These are phyloP conservation scores for Sechiopsis laciniata DNA, from an alignment of 306 rosid species.

Conservation along the genomic window DNA sequence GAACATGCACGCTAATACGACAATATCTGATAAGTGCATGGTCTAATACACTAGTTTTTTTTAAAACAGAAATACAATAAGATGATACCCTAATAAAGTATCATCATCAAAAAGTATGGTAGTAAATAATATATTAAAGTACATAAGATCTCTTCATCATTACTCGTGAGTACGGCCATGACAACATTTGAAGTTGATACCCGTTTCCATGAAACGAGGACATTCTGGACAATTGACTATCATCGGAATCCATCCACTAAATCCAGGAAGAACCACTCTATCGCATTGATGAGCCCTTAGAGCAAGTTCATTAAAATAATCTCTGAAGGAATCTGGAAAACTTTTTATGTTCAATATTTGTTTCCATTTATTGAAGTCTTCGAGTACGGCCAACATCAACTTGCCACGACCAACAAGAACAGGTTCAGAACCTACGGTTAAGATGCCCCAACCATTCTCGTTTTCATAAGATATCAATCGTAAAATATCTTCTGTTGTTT, in stretches of 20 bases:
- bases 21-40: background rate
- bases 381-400: conserved; percentile 29
- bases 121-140: background rate
- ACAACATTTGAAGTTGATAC: conserved; percentile 58
- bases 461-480: conserved; percentile 46
- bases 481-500: conserved; percentile 39
- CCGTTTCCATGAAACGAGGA: conserved; percentile 44
- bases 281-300: conserved; percentile 24
- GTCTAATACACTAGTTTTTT: background rate
- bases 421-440: conserved; percentile 37
- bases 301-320: conserved; percentile 21
- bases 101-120: background rate
- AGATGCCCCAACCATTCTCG: conserved; percentile 48
- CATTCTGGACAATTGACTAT: conserved; percentile 47
- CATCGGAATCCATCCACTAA: conserved; percentile 38
- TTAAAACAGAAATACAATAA: background rate
- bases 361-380: conserved; percentile 43
- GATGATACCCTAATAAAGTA: background rate
- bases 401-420: conserved; percentile 35
- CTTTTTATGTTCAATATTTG: conserved; percentile 29
- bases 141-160: background rate
- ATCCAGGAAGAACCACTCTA: conserved; percentile 19
- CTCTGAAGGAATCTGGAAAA: conserved; percentile 16
- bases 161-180: conserved; percentile 28
- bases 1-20: background rate